Percentiles rank a stretch among this genome's conserved stretches.
Conservation (phyloP, 495 filamentous ascomycete genomes). For the Aspergillus carlsbadensis region DNA sequence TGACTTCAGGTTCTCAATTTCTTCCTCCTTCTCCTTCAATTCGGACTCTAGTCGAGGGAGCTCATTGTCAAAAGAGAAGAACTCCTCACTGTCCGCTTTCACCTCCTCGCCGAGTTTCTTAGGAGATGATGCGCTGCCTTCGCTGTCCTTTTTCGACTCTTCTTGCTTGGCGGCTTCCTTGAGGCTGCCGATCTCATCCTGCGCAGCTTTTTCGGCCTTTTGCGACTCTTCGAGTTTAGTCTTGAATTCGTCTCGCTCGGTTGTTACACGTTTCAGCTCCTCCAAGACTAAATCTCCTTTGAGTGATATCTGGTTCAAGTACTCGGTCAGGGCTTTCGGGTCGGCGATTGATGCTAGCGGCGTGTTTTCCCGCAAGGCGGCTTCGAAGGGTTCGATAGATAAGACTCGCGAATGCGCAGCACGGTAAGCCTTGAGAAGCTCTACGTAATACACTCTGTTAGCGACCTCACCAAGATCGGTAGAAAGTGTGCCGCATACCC, state of each 20-base stretch:
- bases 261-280: conserved; percentile 83
- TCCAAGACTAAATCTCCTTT: conserved; percentile 89
- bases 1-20: conserved; percentile 63
- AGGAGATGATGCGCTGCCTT: conserved; percentile 10
- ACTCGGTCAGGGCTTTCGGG: conserved; percentile 82
- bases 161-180: conserved; percentile 36
- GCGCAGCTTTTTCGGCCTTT: conserved; percentile 57
- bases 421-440: conserved; percentile 87
- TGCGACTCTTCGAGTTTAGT: conserved; percentile 71
- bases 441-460: conserved; percentile 38
- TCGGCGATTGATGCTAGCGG: conserved; percentile 86
- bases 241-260: conserved; percentile 77
- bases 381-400: conserved; percentile 90
- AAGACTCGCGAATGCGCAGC: conserved; percentile 81
- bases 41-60: conserved; percentile 63
- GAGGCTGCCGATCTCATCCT: conserved; percentile 51
- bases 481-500: conserved; percentile 51
- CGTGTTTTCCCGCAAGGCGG: conserved; percentile 83
- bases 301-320: conserved; percentile 83
- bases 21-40: conserved; percentile 59
- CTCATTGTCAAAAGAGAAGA: conserved; percentile 86
- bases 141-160: conserved; percentile 21
- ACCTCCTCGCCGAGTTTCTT: conserved; percentile 3
- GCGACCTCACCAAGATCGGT: not conserved
- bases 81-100: conserved; percentile 63